Percentiles rank a stretch among this genome's conserved stretches.
phyloP scores from a whole-genome alignment of 1,284 basidiomycete genomes.

The Heterobasidion occidentale region DNA sequence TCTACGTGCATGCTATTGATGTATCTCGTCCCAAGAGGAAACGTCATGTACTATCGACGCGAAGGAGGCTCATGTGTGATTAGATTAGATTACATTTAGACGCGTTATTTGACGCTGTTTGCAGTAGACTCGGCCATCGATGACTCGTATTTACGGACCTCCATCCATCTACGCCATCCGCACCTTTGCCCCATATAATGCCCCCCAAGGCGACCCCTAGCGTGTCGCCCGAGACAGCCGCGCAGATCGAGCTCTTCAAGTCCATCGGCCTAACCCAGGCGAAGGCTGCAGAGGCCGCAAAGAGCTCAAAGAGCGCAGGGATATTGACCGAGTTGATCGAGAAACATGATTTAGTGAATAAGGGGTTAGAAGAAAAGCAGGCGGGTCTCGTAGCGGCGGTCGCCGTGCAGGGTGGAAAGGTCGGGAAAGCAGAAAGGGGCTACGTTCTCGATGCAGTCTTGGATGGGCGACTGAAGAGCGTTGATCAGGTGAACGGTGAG shows the following conservation, averaged over 20 bases:
- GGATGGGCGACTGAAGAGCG: conserved; percentile 67
- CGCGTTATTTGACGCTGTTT: conserved; percentile 12
- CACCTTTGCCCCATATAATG: conserved; percentile 13
- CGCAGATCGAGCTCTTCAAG: conserved; percentile 64
- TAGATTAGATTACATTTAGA: not conserved
- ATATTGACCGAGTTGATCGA: conserved; percentile 70
- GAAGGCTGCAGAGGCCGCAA: conserved; percentile 80
- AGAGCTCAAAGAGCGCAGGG: conserved; percentile 68
- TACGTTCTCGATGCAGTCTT: conserved; percentile 69
- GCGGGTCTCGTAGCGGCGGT: conserved; percentile 69
- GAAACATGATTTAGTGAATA: conserved; percentile 40
- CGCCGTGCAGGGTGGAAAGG: conserved; percentile 57
- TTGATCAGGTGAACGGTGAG: conserved; percentile 85
- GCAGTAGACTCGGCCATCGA: conserved; percentile 3
- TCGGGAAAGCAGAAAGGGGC: conserved; percentile 41
- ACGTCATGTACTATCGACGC: not conserved
- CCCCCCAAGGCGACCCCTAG: conserved; percentile 21
- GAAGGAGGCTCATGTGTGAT: not conserved
- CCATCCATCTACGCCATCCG: not conserved
- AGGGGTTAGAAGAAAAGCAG: conserved; percentile 71
- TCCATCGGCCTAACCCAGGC: conserved; percentile 73
- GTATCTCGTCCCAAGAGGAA: too few species aligned
- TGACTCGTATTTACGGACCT: conserved; percentile 1
- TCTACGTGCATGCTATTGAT: too few species aligned
- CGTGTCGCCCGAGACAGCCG: conserved; percentile 20